Evolutionary conservation across 2,329 filamentous ascomycete genomes (phyloP).

Genomic region (Talaromyces albobiverticillius): DNA sequence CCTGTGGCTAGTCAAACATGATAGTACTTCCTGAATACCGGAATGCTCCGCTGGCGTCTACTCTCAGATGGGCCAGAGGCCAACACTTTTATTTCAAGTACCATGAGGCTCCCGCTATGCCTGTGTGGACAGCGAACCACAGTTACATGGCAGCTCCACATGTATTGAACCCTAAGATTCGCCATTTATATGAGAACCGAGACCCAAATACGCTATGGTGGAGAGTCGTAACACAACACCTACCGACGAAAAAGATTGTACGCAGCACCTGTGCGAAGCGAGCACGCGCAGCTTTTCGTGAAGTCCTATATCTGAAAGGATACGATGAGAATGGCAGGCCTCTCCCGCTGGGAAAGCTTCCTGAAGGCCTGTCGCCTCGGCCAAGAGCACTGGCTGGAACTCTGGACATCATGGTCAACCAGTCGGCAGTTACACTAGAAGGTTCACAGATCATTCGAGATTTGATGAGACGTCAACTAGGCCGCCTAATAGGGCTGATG

Average conservation of each 20-base stretch:
- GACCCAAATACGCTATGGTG: slow-evolving; percentile 48
- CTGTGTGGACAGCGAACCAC: slow-evolving; percentile 12
- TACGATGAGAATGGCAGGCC: slow-evolving; percentile 36
- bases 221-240: slow-evolving; percentile 35
- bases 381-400: slow-evolving; percentile 31
- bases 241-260: slow-evolving; percentile 41
- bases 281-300: slow-evolving; percentile 43
- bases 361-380: background rate
- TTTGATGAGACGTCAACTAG: background rate
- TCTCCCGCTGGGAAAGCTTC: slow-evolving; percentile 10
- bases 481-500: slow-evolving; percentile 1
- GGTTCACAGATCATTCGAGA: background rate
- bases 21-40: slow-evolving; percentile 3
- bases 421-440: slow-evolving; percentile 1
- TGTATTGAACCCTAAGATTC: slow-evolving; percentile 36
- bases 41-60: background rate
- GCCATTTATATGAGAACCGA: slow-evolving; percentile 35
- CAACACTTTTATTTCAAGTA: slow-evolving; percentile 18
- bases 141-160: slow-evolving; percentile 19
- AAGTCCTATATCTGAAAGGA: slow-evolving; percentile 46
- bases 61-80: background rate
- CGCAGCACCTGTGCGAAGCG: slow-evolving; percentile 46
- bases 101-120: slow-evolving; percentile 19
- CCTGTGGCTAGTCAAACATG: slow-evolving; percentile 3
- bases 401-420: slow-evolving; percentile 28